Evolutionary conservation across 148 eudicot genomes (phyloP), one percentile per base, ranked within the genome.

Genomic region (Arctostaphylos glauca): DNA sequence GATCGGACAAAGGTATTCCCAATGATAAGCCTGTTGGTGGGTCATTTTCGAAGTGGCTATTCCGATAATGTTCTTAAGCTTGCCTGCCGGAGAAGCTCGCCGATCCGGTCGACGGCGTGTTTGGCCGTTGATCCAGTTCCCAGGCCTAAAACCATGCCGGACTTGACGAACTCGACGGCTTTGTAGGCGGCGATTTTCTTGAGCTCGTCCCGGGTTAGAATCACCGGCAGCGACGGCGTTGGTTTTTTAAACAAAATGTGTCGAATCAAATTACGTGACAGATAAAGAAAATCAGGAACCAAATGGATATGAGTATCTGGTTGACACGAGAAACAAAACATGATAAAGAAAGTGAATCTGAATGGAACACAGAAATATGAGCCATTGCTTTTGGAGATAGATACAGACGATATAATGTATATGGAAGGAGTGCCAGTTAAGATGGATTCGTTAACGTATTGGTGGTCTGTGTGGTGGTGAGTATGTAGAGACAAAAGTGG

Each of bases 91-190:
- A 95, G 52, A 0, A 95, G 88, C 58, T 95, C 92, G 5, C 93
- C 97, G 38, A 95, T 95, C 73, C 91, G 86, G 19, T 80, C 88
- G 3, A 95, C 92, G 44, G 94, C 98, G 72, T 95, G 93, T 38
- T 89, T 91, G 18, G 97, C 98, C 5, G 98, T 95, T 0, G 97
- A 95, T 41, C 98, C 97, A 2, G 98, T 93, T 81, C 98, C 98
- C 6, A 95, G 67, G 3, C 98, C 98, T 7, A 93, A 23, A 8
- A 95, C 97, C 95, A 92, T 96, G 38, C 90, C 96, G 8, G 98
- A 96, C 82, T 91, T 82, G 0, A 96, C 95, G 80, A 81, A 92
- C 50, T 96, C 96, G 0, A 96, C 98, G 12, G 97, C 98, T 75
- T 94, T 94, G 74, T 94, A 89, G 1, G 98, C 98, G 10, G 98